Conservation (phyloP, 2,329 filamentous ascomycete species). For the Fusarium verticillioides region DNA sequence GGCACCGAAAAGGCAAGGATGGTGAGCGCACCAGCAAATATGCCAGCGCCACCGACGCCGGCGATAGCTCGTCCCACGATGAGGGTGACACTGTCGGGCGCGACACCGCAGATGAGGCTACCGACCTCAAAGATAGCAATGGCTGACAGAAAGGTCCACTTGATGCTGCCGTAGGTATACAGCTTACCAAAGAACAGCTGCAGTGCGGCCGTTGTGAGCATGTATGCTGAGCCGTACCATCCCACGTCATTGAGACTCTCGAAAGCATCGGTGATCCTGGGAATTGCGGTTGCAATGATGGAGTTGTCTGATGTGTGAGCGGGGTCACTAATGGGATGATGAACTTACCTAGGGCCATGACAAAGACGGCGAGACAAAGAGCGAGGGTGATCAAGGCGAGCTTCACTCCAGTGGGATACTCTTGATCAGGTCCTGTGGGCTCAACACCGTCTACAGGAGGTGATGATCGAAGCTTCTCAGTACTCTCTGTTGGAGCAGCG, state of each 20-base stretch:
- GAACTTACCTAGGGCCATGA: constrained; percentile 54
- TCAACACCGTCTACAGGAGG: background rate
- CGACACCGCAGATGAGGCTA: constrained; percentile 53
- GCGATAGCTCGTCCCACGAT: constrained; percentile 52
- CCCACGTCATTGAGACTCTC: constrained; percentile 59
- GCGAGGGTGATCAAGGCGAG: constrained; percentile 52
- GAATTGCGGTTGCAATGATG: constrained; percentile 58
- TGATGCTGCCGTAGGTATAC: constrained; percentile 59
- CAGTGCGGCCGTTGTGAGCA: constrained; percentile 55
- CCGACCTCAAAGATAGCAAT: constrained; percentile 58
- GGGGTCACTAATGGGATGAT: too few relatives aligned
- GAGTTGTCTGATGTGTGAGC: constrained; percentile 48
- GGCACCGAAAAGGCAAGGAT: constrained; percentile 56
- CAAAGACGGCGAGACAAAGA: constrained; percentile 53
- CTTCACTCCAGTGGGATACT: constrained; percentile 42
- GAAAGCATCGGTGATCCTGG: constrained; percentile 56
- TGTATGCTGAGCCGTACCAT: constrained; percentile 61
- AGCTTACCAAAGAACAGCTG: constrained; percentile 56
- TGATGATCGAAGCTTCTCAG: constrained; percentile 43
- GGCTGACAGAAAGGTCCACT: constrained; percentile 52
- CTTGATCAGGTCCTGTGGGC: constrained; percentile 7
- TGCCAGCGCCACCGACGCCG: constrained; percentile 56
- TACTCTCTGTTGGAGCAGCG: constrained; percentile 38
- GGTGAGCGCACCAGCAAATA: constrained; percentile 57
- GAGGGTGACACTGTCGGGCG: constrained; percentile 48